Conservation (phyloP, 805 yeast species). For the Metschnikowia dekortorum region DNA sequence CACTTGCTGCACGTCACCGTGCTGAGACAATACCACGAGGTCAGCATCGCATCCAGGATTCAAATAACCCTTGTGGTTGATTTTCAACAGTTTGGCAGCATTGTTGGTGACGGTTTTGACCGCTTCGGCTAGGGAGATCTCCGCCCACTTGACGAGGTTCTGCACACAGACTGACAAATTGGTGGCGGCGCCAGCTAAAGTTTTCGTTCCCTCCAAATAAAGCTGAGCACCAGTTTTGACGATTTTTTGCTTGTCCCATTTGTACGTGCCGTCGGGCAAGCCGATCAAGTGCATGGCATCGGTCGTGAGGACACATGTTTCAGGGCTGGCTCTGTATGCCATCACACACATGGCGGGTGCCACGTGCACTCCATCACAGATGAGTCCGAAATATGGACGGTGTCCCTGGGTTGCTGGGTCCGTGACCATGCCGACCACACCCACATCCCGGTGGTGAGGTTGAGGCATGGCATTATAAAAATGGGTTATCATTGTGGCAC, state of each 20-base stretch:
- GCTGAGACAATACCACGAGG: constrained; percentile 41
- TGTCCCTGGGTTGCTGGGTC: constrained; percentile 20
- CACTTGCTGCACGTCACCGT: constrained; percentile 45
- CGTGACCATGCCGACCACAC: constrained; percentile 48
- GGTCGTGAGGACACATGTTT: constrained; percentile 52
- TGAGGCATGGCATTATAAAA: constrained; percentile 60
- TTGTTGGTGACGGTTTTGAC: constrained; percentile 52
- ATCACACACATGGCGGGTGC: constrained; percentile 49
- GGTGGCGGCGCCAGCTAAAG: constrained; percentile 62
- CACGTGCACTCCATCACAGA: constrained; percentile 57
- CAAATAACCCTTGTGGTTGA: constrained; percentile 47
- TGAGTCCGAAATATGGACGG: constrained; percentile 49
- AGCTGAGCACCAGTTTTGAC: constrained; percentile 45
- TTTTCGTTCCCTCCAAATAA: constrained; percentile 48
- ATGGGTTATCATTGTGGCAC: constrained; percentile 59
- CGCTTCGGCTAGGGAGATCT: constrained; percentile 47
- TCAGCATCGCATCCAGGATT: constrained; percentile 55
- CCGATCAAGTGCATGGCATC: constrained; percentile 60
- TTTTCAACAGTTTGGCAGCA: constrained; percentile 47
- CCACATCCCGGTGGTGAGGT: constrained; percentile 57
- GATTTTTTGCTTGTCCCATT: constrained; percentile 47
- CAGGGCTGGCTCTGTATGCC: constrained; percentile 49
- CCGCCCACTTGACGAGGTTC: constrained; percentile 49
- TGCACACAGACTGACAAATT: constrained; percentile 47
- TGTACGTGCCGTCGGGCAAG: constrained; percentile 51